Base-by-base conservation (phyloP, 2,329 filamentous ascomycete species). In the Rutstroemia sp. region DNA sequence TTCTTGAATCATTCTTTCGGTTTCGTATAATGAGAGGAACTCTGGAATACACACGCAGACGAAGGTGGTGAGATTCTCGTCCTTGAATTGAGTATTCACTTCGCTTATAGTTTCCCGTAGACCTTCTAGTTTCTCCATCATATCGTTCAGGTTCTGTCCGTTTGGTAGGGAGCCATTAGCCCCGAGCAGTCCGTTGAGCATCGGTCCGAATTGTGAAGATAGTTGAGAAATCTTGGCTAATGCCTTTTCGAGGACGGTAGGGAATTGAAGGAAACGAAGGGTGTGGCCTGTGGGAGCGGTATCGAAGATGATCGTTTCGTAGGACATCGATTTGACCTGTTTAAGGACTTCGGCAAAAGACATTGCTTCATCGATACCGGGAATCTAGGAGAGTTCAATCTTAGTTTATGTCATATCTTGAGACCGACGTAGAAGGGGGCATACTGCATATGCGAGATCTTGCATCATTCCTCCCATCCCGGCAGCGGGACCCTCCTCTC, bases 1-100 rank as follows among this genome's bases (percentile, higher is more conserved):
- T 77, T 99, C 94, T 78, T 99, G 94, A 67, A 99, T 97, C 94
- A 99, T 97, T 67, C 94, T 88, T 78, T 99, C 94, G 60, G 94
- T 99, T 80, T 99, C 94, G 76, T 99, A 99, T 52, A 99, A 80
- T 39, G 87, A 92, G 66, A 99, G 74, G 76, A 99, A 99, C 75
- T 99, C 94, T 53, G 94, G 89, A 71, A 99, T 99, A 73, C 94
- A 96, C 59, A 99, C 94, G 72, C 94, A 97, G 54, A 99, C 91
- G 69, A 99, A 99, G 0, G 94, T 99, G 21, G 92, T 96, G 67
- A 96, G 82, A 63, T 91, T 87, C 56, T 94, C 86, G 70, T 99
- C 89, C 79, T 99, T 96, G 82, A 99, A 99, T 73, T 99, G 94
- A 50, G 88, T 82, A 76, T 99, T 99, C 68, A 99, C 94, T 72